These are phyloP conservation scores for Solanum appendiculatum DNA, from an alignment of 257 asterid species.

Conservation along the genomic window DNA sequence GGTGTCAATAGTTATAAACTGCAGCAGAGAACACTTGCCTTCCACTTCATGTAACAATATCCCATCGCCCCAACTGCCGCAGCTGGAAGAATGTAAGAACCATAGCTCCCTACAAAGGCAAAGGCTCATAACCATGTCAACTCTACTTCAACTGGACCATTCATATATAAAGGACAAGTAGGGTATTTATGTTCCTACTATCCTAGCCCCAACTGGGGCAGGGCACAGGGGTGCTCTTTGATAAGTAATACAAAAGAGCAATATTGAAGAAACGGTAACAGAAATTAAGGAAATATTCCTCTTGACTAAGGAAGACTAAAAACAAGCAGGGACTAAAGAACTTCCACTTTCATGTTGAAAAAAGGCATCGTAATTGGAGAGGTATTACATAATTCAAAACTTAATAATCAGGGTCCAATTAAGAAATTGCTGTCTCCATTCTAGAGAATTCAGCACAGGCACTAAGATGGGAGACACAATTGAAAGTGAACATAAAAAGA, in stretches of 20 bases:
- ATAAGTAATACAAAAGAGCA: background rate
- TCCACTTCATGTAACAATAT: slow-evolving; percentile 84
- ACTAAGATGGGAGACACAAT: background rate
- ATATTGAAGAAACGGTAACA: background rate
- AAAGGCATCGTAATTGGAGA: background rate
- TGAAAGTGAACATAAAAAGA: background rate
- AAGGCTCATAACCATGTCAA: background rate
- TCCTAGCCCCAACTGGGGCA: background rate
- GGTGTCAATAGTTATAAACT: background rate
- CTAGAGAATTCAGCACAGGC: background rate
- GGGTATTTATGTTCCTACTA: background rate
- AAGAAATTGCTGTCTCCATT: background rate
- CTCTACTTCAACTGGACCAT: background rate
- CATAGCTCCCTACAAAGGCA: slow-evolving; percentile 41
- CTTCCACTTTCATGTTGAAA: background rate
- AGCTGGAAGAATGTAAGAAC: slow-evolving; percentile 66
- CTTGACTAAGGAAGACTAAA: background rate
- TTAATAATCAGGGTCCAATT: background rate
- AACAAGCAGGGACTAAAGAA: background rate
- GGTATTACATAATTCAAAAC: background rate
- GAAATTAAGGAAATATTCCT: background rate
- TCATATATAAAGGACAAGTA: background rate
- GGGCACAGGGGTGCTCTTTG: background rate
- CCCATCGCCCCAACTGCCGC: slow-evolving; percentile 88
- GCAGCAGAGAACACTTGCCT: slow-evolving; percentile 34